Percentiles rank a stretch among this genome's conserved stretches.
phyloP scores from a whole-genome alignment of 2,329 filamentous ascomycete species.

The Blumeria hordei region DNA sequence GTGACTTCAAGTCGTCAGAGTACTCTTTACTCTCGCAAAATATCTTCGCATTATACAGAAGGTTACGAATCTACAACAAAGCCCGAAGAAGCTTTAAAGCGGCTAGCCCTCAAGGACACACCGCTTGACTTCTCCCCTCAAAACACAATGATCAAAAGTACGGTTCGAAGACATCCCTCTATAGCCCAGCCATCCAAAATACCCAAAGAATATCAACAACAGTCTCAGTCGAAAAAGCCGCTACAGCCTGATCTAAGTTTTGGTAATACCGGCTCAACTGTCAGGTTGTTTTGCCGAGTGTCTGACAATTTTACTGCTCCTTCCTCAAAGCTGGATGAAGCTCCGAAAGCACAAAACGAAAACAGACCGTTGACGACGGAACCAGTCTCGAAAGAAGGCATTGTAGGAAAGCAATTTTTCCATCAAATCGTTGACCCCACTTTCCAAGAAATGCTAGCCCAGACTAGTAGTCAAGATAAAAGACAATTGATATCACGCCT shows the following conservation, averaged over 20 bases:
- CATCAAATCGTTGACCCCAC: conserved; percentile 59
- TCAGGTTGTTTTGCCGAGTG: conserved; percentile 73
- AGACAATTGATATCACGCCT: conserved; percentile 63
- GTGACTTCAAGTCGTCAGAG: conserved; percentile 28
- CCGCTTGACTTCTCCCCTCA: conserved; percentile 30
- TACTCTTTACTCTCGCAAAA: conserved; percentile 26
- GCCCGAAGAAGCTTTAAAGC: conserved; percentile 33
- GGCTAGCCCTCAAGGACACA: conserved; percentile 34
- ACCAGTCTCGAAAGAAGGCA: conserved; percentile 51
- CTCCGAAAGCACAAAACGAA: conserved; percentile 25
- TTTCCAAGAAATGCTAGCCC: conserved; percentile 68
- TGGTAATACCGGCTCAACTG: conserved; percentile 78
- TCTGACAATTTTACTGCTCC: conserved; percentile 33
- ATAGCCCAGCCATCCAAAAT: conserved; percentile 12
- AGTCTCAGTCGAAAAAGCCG: conserved; percentile 35
- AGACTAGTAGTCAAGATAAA: conserved; percentile 44
- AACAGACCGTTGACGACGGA: conserved; percentile 35
- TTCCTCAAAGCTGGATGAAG: conserved; percentile 9
- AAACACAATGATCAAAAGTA: conserved; percentile 35
- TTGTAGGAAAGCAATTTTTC: conserved; percentile 62
- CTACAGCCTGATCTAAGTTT: conserved; percentile 79
- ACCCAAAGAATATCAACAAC: conserved; percentile 10
- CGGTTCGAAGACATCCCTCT: conserved; percentile 21
- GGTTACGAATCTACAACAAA: conserved; percentile 10
- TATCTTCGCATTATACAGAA: conserved; percentile 28